Conservation (phyloP, 306 rosid genomes). For the Spatholobus suberectus region DNA sequence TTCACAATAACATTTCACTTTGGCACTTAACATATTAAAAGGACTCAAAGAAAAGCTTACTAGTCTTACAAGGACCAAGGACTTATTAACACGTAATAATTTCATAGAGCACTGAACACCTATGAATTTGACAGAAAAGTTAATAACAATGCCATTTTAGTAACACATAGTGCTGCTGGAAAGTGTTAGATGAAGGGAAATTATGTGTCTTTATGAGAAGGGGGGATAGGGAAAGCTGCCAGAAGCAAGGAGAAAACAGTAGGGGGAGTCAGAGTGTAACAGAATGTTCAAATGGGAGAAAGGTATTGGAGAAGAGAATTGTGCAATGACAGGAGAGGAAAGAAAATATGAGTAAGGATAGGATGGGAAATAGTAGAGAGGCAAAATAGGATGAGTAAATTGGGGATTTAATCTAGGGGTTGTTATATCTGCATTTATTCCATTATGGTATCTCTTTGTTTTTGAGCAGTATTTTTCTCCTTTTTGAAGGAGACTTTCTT, state of each 20-base stretch:
- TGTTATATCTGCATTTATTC: not conserved
- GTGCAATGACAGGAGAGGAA: not conserved
- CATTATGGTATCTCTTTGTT: not conserved
- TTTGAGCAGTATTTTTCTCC: not conserved
- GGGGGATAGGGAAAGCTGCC: not conserved
- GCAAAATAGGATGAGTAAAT: not conserved
- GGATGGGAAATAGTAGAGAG: not conserved
- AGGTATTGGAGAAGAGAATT: not conserved
- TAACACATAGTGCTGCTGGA: no score
- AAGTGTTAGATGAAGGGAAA: not conserved
- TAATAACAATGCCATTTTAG: not conserved
- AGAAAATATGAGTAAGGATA: not conserved
- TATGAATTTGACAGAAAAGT: not conserved
- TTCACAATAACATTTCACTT: not conserved
- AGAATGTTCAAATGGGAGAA: not conserved
- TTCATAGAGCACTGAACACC: slow-evolving; percentile 13
- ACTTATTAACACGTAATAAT: not conserved
- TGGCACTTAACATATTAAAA: not conserved
- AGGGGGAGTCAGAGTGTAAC: not conserved
- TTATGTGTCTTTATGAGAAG: not conserved
- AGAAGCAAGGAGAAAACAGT: not conserved
- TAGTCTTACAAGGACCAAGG: not conserved
- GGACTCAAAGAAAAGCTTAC: not conserved
- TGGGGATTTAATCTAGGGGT: not conserved
- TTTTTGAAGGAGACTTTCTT: not conserved